A percentile compares a stretch with the other conserved stretches of the same genome.
Evolutionary conservation across 352 stramenopile genomes (phyloP).

Genomic region (Paralagenidium karlingii): DNA sequence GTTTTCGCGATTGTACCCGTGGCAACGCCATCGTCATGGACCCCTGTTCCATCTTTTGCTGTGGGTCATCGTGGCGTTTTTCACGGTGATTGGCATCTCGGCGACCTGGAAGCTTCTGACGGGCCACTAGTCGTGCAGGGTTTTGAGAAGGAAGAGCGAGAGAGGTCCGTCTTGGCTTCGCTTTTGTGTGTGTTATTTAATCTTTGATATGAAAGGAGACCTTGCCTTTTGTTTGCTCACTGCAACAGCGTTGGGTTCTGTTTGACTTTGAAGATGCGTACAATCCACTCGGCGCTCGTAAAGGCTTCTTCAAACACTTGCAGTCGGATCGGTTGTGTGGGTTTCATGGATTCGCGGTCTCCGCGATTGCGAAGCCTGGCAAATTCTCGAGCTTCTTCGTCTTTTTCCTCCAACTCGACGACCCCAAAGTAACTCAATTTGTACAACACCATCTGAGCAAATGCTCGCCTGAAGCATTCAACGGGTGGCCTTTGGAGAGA

Average conservation of each 20-base stretch:
- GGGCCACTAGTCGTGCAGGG: too few species aligned
- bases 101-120: too few species aligned
- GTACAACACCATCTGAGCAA: too few species aligned
- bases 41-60: not conserved
- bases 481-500: too few species aligned
- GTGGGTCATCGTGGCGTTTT: constrained; percentile 17
- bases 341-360: constrained; percentile 51
- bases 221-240: too few species aligned
- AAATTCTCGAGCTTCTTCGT: too few species aligned
- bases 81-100: constrained; percentile 17
- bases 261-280: constrained; percentile 84
- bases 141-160: too few species aligned
- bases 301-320: constrained; percentile 86
- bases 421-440: constrained; percentile 86
- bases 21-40: constrained; percentile 8
- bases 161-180: too few species aligned
- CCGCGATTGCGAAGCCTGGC: constrained; percentile 29
- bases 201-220: too few species aligned
- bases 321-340: constrained; percentile 55
- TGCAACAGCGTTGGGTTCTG: too few species aligned
- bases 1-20: constrained; percentile 46
- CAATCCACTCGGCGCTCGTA: constrained; percentile 87
- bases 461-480: too few species aligned
- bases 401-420: constrained; percentile 22
- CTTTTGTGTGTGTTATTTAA: too few species aligned